Percentiles rank a stretch among this genome's conserved stretches.
Evolutionary conservation across 768 basidiomycete species (phyloP).

Genomic region (Coprinopsis cinerea): DNA sequence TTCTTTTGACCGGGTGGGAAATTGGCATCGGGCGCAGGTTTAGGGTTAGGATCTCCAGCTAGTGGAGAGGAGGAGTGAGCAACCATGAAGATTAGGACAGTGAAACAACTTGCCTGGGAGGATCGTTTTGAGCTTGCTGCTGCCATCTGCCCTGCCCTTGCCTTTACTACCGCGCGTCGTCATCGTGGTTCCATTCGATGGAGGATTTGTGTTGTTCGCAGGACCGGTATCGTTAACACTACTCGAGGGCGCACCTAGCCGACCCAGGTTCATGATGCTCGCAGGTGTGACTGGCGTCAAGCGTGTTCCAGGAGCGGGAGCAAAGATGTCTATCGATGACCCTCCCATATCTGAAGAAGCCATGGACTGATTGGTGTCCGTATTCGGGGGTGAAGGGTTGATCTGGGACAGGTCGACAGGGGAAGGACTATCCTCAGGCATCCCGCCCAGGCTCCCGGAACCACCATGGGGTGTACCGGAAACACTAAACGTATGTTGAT

Average conservation of each 20-base stretch:
- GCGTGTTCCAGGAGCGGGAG: constrained; percentile 3
- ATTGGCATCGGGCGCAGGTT: neutral
- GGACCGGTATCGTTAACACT: constrained; percentile 15
- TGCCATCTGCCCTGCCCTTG: constrained; percentile 9
- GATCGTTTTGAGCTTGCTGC: constrained; percentile 60
- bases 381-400: constrained; percentile 89
- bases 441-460: neutral
- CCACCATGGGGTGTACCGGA: neutral
- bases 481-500: neutral
- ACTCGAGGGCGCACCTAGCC: constrained; percentile 36
- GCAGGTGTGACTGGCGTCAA: constrained; percentile 84
- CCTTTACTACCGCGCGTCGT: constrained; percentile 12
- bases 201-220: constrained; percentile 18
- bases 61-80: neutral
- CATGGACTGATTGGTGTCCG: constrained; percentile 20
- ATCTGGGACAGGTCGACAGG: constrained; percentile 81
- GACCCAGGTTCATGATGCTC: constrained; percentile 85
- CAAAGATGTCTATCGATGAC: constrained; percentile 1
- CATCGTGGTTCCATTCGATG: neutral
- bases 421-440: constrained; percentile 59
- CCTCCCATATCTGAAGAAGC: neutral
- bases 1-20: constrained; percentile 37
- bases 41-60: constrained; percentile 15
- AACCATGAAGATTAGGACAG: neutral
- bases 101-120: constrained; percentile 49